These are phyloP conservation scores for Lipomyces sp. DNA, from an alignment of 805 yeast genomes.

Conservation along the genomic window DNA sequence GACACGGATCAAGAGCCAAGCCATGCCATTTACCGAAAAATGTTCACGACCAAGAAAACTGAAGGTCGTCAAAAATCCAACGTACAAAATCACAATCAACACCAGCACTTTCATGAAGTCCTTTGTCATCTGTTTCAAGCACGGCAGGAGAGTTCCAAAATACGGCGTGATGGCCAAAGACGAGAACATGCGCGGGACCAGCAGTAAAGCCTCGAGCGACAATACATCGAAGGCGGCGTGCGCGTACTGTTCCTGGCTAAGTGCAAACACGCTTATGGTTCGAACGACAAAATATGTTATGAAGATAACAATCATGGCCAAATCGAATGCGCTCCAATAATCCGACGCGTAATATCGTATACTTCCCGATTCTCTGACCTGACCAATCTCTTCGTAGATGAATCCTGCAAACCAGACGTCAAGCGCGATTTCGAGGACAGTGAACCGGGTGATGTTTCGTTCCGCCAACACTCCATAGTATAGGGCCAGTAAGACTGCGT, in stretches of 20 bases:
- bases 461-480: conserved; percentile 41
- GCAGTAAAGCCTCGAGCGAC: conserved; percentile 43
- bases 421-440: conserved; percentile 47
- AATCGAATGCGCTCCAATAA: conserved; percentile 44
- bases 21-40: conserved; percentile 42
- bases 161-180: conserved; percentile 44
- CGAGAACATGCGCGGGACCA: conserved; percentile 45
- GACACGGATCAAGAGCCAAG: conserved; percentile 44
- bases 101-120: conserved; percentile 44
- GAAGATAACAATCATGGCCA: conserved; percentile 40
- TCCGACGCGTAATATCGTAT: conserved; percentile 41
- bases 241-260: conserved; percentile 25
- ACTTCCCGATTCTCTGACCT: conserved; percentile 43
- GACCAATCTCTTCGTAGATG: conserved; percentile 85
- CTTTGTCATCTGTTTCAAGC: conserved; percentile 42
- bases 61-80: conserved; percentile 46
- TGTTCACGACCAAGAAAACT: conserved; percentile 43
- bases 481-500: conserved; percentile 40
- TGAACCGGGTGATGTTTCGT: conserved; percentile 27
- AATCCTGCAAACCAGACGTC: conserved; percentile 93
- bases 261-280: conserved; percentile 20
- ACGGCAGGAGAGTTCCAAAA: conserved; percentile 45
- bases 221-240: conserved; percentile 42
- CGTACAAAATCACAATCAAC: conserved; percentile 41
- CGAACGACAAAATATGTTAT: conserved; percentile 38